A percentile compares a stretch with the other conserved stretches of the same genome.
These are phyloP conservation scores for Cyclotella kingstonii DNA, from an alignment of 108 stramenopile genomes.

Conservation along the genomic window DNA sequence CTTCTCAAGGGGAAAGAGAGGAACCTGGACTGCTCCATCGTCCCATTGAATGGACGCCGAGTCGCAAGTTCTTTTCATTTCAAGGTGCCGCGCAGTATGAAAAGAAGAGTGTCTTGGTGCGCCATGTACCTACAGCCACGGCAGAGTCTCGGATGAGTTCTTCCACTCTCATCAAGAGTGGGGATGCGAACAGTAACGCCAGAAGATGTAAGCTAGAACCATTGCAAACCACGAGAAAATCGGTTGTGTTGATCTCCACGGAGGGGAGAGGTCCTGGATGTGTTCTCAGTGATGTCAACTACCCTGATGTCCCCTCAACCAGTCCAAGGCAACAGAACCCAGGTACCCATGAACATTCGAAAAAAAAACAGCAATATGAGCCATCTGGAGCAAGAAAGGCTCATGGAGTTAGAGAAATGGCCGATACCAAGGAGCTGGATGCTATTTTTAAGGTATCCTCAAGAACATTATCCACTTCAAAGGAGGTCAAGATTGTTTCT, in stretches of 20 bases:
- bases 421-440: conserved; percentile 31
- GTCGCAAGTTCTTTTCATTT: conserved; percentile 27
- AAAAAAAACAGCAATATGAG: conserved; percentile 18
- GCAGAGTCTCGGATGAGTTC: conserved; percentile 1
- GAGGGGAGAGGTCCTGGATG: not conserved
- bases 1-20: not conserved
- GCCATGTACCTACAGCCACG: too few relatives aligned
- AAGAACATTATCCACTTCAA: not conserved
- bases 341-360: not conserved
- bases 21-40: not conserved
- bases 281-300: not conserved
- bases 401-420: conserved; percentile 40
- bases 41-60: conserved; percentile 28
- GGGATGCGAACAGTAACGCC: too few relatives aligned
- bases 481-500: conserved; percentile 10
- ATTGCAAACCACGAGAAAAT: too few relatives aligned
- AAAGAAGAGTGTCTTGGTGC: not conserved
- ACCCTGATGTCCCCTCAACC: not conserved
- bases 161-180: not conserved
- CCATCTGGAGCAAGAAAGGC: conserved; percentile 4
- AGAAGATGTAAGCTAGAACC: too few relatives aligned
- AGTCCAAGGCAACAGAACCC: not conserved
- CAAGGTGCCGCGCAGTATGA: conserved; percentile 31
- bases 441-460: conserved; percentile 37
- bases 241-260: too few relatives aligned